Base-by-base conservation (phyloP, 2,329 filamentous ascomycete species). In the Aspergillus phoenicis region DNA sequence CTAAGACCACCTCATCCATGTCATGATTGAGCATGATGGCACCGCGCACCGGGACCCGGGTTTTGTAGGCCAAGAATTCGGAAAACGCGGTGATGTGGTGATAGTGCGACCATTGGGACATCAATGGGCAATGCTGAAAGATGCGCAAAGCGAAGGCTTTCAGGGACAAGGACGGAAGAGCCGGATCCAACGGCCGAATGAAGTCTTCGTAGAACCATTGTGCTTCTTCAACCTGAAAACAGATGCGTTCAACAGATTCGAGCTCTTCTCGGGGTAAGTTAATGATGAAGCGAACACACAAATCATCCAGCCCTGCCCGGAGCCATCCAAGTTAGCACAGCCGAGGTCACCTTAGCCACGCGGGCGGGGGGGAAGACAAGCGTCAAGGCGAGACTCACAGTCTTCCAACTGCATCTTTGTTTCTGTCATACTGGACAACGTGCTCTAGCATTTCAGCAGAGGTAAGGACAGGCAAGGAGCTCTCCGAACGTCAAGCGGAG, bases 191-290 rank as follows among this genome's bases (percentile, higher is more conserved):
- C 41, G 94, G 93, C 52, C 95, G 91, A 75, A 99, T 92, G 75
- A 99, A 99, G 79, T 99, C 95, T 83, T 99, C 95, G 86, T 99
- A 99, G 80, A 96, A 99, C 95, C 95, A 99, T 87, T 99, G 96
- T 70, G 95, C 95, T 80, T 99, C 96, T 79, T 99, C 95, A 69
- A 99, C 91, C 80, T 98, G 93, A 77, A 99, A 99, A 80, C 94
- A 98, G 79, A 99, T 95, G 73, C 95, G 90, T 74, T 93, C 91
- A 60, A 97, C 91, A 2, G 91, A 93, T 67, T 89, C 88, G 51
- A 98, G 86, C 78, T 99, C 95, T 78, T 95, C 92, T 66, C 91
- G 85, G 49, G 96, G 95, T 63, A 98, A 86, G 80, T 99, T 98
- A 78, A 98, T 92, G 74, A 99, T 94, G 80, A 99, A 99, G 75